These are phyloP conservation scores for Epichloe glyceriae DNA, from an alignment of 2,329 filamentous ascomycete genomes.

Conservation along the genomic window DNA sequence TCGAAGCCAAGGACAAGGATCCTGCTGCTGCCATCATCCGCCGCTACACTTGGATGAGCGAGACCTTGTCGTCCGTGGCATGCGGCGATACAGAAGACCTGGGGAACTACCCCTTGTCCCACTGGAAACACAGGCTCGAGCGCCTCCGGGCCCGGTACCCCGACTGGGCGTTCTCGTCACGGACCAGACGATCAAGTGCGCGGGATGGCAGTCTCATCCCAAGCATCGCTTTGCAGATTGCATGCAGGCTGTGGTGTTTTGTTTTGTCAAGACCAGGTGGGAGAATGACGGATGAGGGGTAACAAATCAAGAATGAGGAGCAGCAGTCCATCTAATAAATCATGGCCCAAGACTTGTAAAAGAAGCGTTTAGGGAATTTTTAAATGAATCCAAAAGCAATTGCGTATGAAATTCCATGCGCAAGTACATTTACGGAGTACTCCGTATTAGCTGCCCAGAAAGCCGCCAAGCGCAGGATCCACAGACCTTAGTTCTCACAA, in stretches of 20 bases:
- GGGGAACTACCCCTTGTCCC: conserved; percentile 5
- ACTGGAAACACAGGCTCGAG: conserved; percentile 12
- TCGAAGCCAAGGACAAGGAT: not conserved
- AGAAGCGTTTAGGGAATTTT: too few species aligned
- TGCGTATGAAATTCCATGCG: too few species aligned
- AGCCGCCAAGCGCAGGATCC: too few species aligned
- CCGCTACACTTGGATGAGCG: not conserved
- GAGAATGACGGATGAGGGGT: too few species aligned
- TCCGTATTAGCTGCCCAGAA: too few species aligned
- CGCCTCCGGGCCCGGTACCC: conserved; percentile 11
- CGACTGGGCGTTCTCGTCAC: conserved; percentile 16
- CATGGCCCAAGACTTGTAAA: too few species aligned
- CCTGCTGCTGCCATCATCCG: not conserved
- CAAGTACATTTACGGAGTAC: too few species aligned
- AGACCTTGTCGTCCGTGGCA: not conserved
- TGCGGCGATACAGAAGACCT: conserved; percentile 11
- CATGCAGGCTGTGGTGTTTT: not conserved
- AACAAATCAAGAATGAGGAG: too few species aligned
- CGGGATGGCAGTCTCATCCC: conserved; percentile 20
- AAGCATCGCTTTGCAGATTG: conserved; percentile 19
- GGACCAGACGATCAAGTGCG: conserved; percentile 17
- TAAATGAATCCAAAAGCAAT: too few species aligned
- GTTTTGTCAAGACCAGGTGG: too few species aligned
- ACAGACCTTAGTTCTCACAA: too few species aligned
- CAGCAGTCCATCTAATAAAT: too few species aligned